Conservation (phyloP, 139 green algal genomes). For the Pleodorina starrii region DNA sequence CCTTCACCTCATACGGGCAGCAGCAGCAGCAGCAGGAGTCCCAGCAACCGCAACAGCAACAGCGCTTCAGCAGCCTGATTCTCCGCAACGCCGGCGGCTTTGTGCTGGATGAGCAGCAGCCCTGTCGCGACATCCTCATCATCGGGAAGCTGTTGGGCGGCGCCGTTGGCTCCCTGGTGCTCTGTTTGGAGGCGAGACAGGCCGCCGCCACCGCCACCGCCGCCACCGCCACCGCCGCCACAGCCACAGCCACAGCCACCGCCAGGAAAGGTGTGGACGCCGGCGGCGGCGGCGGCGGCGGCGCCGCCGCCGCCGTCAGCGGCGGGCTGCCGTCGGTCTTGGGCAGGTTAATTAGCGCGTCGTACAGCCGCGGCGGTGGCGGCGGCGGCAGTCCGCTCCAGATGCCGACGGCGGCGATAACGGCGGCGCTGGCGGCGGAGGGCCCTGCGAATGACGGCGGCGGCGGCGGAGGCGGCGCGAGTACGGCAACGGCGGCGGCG, state of each 20-base stretch:
- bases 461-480: not conserved
- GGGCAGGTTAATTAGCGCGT: no score
- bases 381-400: no score
- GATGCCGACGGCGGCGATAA: not conserved
- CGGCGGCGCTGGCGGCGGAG: not conserved
- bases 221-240: no score
- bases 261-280: not conserved
- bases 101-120: slow-evolving; percentile 20
- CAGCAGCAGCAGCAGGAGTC: not conserved
- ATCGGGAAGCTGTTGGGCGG: not conserved
- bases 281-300: not conserved
- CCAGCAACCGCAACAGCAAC: not conserved
- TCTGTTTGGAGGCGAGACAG: slow-evolving; percentile 5
- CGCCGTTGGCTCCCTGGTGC: not conserved
- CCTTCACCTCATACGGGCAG: not conserved
- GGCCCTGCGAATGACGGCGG: not conserved
- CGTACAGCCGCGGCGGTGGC: no score
- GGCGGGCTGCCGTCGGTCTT: no score
- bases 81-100: slow-evolving; percentile 11
- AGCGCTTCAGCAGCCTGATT: not conserved
- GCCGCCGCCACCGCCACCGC: no score
- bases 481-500: not conserved
- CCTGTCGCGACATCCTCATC: slow-evolving; percentile 27
- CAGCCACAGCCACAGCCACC: not conserved
- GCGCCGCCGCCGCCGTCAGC: not conserved